A percentile compares a stretch with the other conserved stretches of the same genome.
These are phyloP conservation scores for Penicillium waksmanii DNA, from an alignment of 495 filamentous ascomycete species.

Conservation along the genomic window DNA sequence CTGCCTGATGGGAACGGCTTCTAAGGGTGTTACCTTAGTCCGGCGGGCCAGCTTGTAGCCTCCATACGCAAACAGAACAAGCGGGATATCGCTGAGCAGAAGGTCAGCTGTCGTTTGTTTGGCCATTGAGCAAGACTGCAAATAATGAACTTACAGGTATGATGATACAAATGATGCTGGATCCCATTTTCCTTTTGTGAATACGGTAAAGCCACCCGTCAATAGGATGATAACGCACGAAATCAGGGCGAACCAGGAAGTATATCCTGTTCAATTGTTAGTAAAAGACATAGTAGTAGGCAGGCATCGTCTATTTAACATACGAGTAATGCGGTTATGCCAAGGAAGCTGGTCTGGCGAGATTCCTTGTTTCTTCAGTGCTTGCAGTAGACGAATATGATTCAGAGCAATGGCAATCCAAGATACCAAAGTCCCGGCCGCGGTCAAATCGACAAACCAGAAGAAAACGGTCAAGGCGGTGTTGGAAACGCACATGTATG, in stretches of 20 bases:
- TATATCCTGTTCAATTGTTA: slow-evolving; percentile 43
- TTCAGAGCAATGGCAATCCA: slow-evolving; percentile 60
- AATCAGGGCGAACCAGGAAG: slow-evolving; percentile 53
- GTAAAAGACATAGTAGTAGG: not conserved
- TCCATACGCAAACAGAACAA: slow-evolving; percentile 46
- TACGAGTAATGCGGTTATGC: slow-evolving; percentile 42
- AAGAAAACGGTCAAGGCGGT: slow-evolving; percentile 62
- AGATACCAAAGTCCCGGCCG: slow-evolving; percentile 57
- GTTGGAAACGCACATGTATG: slow-evolving; percentile 61
- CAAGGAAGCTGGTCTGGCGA: slow-evolving; percentile 52
- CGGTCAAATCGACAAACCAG: slow-evolving; percentile 62
- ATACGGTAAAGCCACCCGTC: slow-evolving; percentile 66
- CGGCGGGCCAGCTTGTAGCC: slow-evolving; percentile 45
- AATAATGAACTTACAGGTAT: slow-evolving; percentile 36
- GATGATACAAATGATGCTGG: slow-evolving; percentile 39
- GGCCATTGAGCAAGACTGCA: not conserved
- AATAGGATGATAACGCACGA: slow-evolving; percentile 57
- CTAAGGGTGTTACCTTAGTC: slow-evolving; percentile 37
- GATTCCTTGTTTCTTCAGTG: slow-evolving; percentile 53
- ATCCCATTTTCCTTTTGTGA: slow-evolving; percentile 45
- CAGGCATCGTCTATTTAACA: not conserved
- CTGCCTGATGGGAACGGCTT: slow-evolving; percentile 36
- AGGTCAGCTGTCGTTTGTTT: not conserved
- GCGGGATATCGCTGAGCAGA: slow-evolving; percentile 39
- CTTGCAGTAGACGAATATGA: slow-evolving; percentile 61